Conservation (phyloP, 257 asterid genomes). For the Solanum corneliomulleri region DNA sequence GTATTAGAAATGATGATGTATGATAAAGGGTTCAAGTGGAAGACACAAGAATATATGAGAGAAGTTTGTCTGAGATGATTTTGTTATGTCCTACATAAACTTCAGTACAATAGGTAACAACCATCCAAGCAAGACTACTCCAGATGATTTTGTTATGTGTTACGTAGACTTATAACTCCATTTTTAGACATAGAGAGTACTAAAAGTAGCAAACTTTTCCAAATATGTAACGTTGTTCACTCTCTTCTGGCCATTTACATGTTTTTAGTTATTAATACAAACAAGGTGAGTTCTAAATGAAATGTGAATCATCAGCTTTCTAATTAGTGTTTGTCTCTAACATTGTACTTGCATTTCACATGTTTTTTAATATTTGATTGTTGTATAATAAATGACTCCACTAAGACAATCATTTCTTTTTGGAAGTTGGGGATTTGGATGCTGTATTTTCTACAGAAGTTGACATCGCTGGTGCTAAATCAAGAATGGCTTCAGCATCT, state of each 20-base stretch:
- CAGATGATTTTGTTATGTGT: background rate
- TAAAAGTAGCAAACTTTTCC: background rate
- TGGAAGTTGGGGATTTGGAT: constrained; percentile 50
- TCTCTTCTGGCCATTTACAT: background rate
- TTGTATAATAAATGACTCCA: background rate
- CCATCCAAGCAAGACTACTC: background rate
- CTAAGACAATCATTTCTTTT: background rate
- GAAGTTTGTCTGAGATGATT: background rate
- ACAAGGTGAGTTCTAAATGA: background rate
- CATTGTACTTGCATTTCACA: background rate
- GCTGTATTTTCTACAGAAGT: constrained; percentile 75
- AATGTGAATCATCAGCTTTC: background rate
- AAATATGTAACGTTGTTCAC: background rate
- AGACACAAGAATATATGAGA: background rate
- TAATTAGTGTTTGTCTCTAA: background rate
- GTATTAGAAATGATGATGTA: background rate
- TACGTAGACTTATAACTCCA: background rate
- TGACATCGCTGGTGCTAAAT: constrained; percentile 67
- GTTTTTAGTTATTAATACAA: background rate
- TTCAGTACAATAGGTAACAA: background rate
- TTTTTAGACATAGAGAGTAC: background rate
- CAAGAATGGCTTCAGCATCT: constrained; percentile 62
- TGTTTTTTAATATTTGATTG: background rate
- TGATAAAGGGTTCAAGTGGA: background rate
- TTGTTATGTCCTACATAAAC: background rate